A percentile compares a stretch with the other conserved stretches of the same genome.
phyloP scores from a whole-genome alignment of 139 green algal genomes.

The Edaphochlamys debaryana region DNA sequence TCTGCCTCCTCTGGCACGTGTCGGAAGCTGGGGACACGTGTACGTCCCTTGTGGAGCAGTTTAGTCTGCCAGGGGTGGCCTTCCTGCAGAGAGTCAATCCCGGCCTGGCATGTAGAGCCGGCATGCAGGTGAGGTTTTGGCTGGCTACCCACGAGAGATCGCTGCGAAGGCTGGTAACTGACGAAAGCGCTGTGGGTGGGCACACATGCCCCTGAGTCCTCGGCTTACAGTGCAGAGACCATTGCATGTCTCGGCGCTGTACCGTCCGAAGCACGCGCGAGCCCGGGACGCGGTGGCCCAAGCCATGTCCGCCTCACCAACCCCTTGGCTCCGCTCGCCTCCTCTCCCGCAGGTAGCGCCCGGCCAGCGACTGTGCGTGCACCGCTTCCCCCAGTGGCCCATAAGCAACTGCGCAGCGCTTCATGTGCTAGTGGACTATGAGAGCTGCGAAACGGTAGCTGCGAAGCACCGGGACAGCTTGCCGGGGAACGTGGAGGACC shows the following conservation, averaged over 20 bases:
- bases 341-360: too few relatives aligned
- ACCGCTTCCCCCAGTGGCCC: neutral
- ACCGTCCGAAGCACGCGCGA: too few relatives aligned
- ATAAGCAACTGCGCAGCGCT: neutral
- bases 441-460: neutral
- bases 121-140: too few relatives aligned
- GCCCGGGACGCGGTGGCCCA: too few relatives aligned
- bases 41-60: neutral
- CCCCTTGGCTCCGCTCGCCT: neutral
- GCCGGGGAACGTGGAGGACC: neutral
- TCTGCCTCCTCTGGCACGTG: neutral
- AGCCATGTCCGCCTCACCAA: too few relatives aligned
- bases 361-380: neutral
- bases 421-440: neutral
- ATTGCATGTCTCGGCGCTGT: too few relatives aligned
- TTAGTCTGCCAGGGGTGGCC: neutral
- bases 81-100: neutral
- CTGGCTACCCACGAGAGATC: too few relatives aligned
- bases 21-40: neutral
- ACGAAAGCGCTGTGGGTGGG: neutral
- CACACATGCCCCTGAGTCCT: neutral
- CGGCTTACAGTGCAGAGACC: neutral
- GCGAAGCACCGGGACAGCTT: neutral
- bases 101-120: neutral
- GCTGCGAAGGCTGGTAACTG: too few relatives aligned